These are phyloP conservation scores for Calonectria leucothoes DNA, from an alignment of 2,329 filamentous ascomycete species.

Conservation along the genomic window DNA sequence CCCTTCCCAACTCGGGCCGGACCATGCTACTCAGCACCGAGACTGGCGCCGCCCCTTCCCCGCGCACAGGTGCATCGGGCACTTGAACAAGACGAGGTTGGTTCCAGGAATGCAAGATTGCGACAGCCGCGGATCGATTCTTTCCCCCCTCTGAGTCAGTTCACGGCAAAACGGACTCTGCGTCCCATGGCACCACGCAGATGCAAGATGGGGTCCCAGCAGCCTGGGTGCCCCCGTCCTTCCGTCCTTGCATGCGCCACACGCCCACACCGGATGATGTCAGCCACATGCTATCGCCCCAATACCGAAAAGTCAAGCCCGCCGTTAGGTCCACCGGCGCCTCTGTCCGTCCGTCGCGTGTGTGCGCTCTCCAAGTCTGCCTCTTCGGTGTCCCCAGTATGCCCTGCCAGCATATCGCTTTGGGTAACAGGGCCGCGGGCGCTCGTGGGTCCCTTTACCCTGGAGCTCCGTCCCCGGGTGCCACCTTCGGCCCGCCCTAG, in stretches of 20 bases:
- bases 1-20: background rate
- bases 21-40: background rate
- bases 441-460: slow-evolving; percentile 24
- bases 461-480: slow-evolving; percentile 25
- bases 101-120: slow-evolving; percentile 12
- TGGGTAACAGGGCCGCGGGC: slow-evolving; percentile 15
- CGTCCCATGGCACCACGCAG: background rate
- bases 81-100: background rate
- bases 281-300: slow-evolving; percentile 15
- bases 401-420: slow-evolving; percentile 16
- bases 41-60: background rate
- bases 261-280: slow-evolving; percentile 16
- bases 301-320: background rate
- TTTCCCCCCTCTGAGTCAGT: slow-evolving; percentile 16
- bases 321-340: slow-evolving; percentile 3
- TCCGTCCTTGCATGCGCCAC: slow-evolving; percentile 23
- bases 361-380: slow-evolving; percentile 4
- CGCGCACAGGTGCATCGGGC: background rate
- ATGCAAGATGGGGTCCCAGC: slow-evolving; percentile 17
- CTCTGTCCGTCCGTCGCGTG: background rate
- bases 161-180: background rate
- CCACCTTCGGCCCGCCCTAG: slow-evolving; percentile 29
- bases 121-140: slow-evolving; percentile 6
- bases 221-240: slow-evolving; percentile 5
- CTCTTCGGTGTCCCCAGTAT: slow-evolving; percentile 21